Percentiles rank a stretch among this genome's conserved stretches.
Conservation (phyloP, 2,329 filamentous ascomycete genomes). For the Leptosphaerulina australis region DNA sequence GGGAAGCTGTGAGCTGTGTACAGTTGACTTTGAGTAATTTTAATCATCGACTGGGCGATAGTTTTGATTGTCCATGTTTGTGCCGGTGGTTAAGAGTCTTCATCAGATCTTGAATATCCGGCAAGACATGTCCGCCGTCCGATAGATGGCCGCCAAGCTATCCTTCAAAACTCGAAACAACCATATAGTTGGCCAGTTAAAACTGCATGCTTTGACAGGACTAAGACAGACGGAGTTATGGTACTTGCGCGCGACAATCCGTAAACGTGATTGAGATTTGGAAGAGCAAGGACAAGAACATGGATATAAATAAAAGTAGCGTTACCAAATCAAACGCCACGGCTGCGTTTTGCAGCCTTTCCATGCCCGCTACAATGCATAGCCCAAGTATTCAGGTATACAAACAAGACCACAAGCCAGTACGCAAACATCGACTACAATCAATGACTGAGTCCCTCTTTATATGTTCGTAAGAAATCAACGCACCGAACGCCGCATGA, state of each 20-base stretch:
- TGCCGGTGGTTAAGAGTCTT: constrained; percentile 16
- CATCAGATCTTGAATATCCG: neutral
- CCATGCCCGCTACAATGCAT: constrained; percentile 11
- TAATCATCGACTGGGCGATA: constrained; percentile 1
- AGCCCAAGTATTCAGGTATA: constrained; percentile 11
- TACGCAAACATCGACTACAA: constrained; percentile 6
- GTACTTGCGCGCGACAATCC: no score
- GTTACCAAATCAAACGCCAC: constrained; percentile 10
- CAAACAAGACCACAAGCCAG: constrained; percentile 2
- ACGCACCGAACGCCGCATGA: constrained; percentile 7
- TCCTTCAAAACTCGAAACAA: no score
- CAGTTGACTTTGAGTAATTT: neutral
- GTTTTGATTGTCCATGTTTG: neutral
- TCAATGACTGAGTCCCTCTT: neutral
- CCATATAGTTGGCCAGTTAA: no score
- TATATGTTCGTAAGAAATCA: constrained; percentile 4
- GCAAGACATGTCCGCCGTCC: neutral
- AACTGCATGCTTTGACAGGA: no score
- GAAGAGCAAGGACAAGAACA: neutral
- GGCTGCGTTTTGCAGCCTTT: constrained; percentile 9
- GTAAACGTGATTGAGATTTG: no score
- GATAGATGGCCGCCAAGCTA: no score
- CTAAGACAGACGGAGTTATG: no score
- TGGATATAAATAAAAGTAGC: constrained; percentile 2
- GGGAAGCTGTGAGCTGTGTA: constrained; percentile 3